phyloP scores from a whole-genome alignment of 2,329 filamentous ascomycete species.

The Metarhizium album region DNA sequence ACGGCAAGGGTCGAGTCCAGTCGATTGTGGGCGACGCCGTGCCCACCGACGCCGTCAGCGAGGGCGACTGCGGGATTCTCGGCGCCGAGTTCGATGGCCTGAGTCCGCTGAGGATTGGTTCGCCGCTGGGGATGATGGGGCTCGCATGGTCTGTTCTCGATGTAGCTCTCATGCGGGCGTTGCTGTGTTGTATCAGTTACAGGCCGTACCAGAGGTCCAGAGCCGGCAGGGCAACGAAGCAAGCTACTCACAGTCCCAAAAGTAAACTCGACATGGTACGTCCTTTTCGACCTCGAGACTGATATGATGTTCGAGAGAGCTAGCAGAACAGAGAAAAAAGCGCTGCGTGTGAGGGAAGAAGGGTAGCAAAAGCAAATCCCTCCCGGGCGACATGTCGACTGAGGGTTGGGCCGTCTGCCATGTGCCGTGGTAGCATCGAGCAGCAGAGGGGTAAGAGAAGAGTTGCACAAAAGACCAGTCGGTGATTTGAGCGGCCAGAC shows the following conservation, averaged over 20 bases:
- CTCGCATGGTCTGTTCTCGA: neutral
- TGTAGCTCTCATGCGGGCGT: constrained; percentile 1
- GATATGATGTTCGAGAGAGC: neutral
- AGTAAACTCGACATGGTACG: constrained; percentile 1
- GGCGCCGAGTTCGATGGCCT: constrained; percentile 1
- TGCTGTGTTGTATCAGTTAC: neutral
- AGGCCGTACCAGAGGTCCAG: too few relatives aligned
- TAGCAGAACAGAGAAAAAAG: neutral
- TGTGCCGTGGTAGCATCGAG: too few relatives aligned
- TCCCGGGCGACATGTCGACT: neutral
- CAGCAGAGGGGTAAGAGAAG: too few relatives aligned
- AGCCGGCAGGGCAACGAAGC: neutral
- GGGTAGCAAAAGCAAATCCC: neutral
- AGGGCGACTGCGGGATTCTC: neutral
- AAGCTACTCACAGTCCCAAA: constrained; percentile 1
- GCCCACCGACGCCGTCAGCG: neutral
- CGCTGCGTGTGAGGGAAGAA: neutral
- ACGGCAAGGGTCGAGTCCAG: constrained; percentile 51
- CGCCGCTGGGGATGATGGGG: neutral
- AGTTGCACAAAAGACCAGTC: neutral
- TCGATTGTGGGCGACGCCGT: neutral
- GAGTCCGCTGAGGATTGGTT: neutral
- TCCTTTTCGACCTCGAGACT: neutral
- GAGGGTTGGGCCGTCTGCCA: too few relatives aligned
- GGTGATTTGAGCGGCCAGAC: neutral